Base-by-base conservation (phyloP, 345 rosid species). In the Melaleuca alternifolia region DNA sequence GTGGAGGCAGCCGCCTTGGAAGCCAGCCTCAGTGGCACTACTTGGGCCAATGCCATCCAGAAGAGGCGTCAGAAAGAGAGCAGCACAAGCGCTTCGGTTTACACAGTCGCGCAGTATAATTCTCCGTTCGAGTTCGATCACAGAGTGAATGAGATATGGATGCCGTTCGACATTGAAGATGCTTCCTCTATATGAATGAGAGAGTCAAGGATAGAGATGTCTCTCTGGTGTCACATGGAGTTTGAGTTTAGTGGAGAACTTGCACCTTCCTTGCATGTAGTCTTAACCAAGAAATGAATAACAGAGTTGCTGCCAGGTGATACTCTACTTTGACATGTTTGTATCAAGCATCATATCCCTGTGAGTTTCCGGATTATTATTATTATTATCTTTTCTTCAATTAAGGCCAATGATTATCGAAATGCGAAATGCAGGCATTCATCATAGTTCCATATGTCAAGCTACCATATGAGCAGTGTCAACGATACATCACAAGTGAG, bases 141-240 rank as follows among this genome's bases (percentile, higher is more conserved):
- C 81, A 91, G 98, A 56, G 96, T 97, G 61, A 96, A 97, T 88
- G 98, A 97, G 93, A 95, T 97, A 54, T 95, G 96, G 97, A 77
- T 96, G 86, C 54, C 85, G 84, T 91, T 95, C 87, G 89, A 93
- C 52, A 59, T 91, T 79, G 93, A 91, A 33, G 90, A 46, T 52
- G 87, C 46, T 87, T 52, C 33, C 26, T 50, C 65, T 26, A 20
- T 30, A 13, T 14, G 79, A 54, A 51, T 75, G 21, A 46, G 51
- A 50, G 54, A 28, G 54, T 12, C 18, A 30, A 51, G 57, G 26
- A 26, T 50, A 51, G 44, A 30, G 37, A 51, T 28, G 48, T 83
- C 10, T 30, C 59, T 83, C 61, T 30, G 51, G 48, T 33, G 18
- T 51, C 9, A 11, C 85, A 4, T 26, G 6, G 26, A 51, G 44